Percentiles rank a stretch among this genome's conserved stretches.
These are phyloP conservation scores for Imleria badia DNA, from an alignment of 768 basidiomycete genomes.

Conservation along the genomic window DNA sequence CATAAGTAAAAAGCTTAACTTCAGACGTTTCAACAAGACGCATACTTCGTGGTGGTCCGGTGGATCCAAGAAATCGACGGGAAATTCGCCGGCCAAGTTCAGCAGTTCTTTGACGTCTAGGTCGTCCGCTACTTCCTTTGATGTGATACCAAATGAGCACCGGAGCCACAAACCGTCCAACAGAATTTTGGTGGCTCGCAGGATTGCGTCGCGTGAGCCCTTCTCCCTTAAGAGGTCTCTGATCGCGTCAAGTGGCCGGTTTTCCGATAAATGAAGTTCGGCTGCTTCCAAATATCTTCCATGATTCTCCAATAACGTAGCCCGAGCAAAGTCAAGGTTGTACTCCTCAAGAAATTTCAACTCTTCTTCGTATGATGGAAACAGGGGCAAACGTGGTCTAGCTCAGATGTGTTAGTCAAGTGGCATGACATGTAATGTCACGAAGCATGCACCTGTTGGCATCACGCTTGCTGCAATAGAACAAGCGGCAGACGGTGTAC, in stretches of 20 bases:
- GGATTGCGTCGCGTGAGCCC: slow-evolving; percentile 25
- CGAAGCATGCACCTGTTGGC: slow-evolving; percentile 17
- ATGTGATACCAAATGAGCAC: slow-evolving; percentile 39
- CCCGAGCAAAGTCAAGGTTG: slow-evolving; percentile 50
- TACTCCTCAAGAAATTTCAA: slow-evolving; percentile 57
- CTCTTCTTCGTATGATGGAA: slow-evolving; percentile 49
- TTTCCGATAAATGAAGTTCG: slow-evolving; percentile 48
- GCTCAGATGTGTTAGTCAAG: slow-evolving; percentile 1
- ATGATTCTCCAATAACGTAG: slow-evolving; percentile 42
- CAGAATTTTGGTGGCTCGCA: slow-evolving; percentile 39
- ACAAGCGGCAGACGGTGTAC: slow-evolving; percentile 43
- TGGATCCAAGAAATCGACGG: slow-evolving; percentile 2
- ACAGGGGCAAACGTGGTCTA: slow-evolving; percentile 51
- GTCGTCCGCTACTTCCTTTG: not conserved
- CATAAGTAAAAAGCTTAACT: not conserved
- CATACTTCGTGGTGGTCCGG: slow-evolving; percentile 14
- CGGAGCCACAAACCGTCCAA: slow-evolving; percentile 46
- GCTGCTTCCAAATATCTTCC: slow-evolving; percentile 51
- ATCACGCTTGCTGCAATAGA: slow-evolving; percentile 39
- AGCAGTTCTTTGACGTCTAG: slow-evolving; percentile 23
- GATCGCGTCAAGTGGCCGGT: slow-evolving; percentile 48
- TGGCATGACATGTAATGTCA: not conserved
- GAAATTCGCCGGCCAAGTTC: slow-evolving; percentile 19
- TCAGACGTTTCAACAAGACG: not conserved
- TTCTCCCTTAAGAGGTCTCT: slow-evolving; percentile 40